phyloP scores from a whole-genome alignment of 1,284 basidiomycete species.

The Ganoderma meredithae region DNA sequence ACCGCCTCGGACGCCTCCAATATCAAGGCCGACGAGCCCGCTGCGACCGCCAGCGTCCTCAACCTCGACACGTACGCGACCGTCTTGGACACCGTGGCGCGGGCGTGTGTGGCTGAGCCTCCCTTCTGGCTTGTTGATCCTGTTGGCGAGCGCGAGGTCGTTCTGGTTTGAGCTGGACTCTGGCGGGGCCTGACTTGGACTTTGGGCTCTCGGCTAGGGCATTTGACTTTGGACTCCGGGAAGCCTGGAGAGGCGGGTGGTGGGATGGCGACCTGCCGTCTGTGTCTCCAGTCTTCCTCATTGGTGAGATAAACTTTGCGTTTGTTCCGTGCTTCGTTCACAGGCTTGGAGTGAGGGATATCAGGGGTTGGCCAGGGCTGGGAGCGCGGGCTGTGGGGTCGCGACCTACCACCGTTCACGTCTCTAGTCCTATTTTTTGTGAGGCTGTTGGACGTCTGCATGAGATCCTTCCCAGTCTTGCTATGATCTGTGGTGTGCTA shows the following conservation, averaged over 20 bases:
- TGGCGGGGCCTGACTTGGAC: not conserved
- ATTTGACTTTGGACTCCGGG: not conserved
- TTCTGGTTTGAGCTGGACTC: not conserved
- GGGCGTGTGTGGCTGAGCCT: not conserved
- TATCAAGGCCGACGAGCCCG: not conserved
- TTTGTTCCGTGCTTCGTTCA: too few species aligned
- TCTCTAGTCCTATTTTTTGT: too few species aligned
- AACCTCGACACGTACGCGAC: not conserved
- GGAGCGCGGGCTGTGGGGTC: too few species aligned
- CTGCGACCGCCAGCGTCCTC: not conserved
- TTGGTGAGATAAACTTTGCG: too few species aligned
- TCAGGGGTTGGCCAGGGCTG: not conserved
- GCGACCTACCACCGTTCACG: too few species aligned
- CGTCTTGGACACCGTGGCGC: not conserved
- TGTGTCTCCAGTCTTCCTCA: not conserved
- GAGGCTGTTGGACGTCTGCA: not conserved
- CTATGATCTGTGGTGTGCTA: too few species aligned
- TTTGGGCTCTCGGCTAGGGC: not conserved
- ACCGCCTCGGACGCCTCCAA: too few species aligned
- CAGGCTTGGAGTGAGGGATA: too few species aligned
- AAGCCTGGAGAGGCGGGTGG: not conserved
- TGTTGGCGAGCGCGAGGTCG: too few species aligned
- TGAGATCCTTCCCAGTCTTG: too few species aligned
- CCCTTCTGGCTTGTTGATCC: not conserved
- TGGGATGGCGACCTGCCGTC: not conserved